Evolutionary conservation across 306 rosid species (phyloP), one percentile per base, ranked within the genome.

Genomic region (Neltuma alba): DNA sequence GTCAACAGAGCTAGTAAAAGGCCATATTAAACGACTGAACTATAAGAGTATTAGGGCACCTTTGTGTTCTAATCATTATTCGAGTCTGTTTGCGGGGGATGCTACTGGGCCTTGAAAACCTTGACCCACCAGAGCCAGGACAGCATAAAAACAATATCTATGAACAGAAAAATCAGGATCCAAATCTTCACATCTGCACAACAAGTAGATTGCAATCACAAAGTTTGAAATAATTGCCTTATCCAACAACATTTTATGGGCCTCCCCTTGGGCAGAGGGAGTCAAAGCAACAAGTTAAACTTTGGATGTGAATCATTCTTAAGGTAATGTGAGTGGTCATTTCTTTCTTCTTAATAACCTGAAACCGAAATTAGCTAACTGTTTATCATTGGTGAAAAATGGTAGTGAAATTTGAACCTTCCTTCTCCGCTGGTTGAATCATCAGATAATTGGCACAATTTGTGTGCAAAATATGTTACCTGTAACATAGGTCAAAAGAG

Each of bases 71-170:
- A 36, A 70, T 71, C 82, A 45, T 65, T 76, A 25, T 77, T 74
- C 38, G 70, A 42, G 52, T 82, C 86, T 87, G 92, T 86, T 81
- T 44, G 83, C 15, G 88, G 61, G 81, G 85, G 96, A 86, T 87
- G 88, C 84, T 89, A 84, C 85, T 86, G 34, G 15, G 64, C 44
- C 54, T 27, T 75, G 65, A 76, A 78, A 38, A 38, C 9, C 41
- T 38, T 38, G 7, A 38, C 41, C 41, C 9, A 38, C 9, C 7
- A 38, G 9, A 38, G 9, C 41, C 41, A 38, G 9, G 9, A 38
- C 1, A 38, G 7, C 0, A 38, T 38, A 7, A 38, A 33, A 33
- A 33, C 7, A 38, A 5, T 4, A 38, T 4, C 9, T 4, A 38
- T 4, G 9, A 4, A 9, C 62, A 20, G 23, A 50, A 50, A 50